These are phyloP conservation scores for Neofusicoccum ribis DNA, from an alignment of 2,329 filamentous ascomycete species.

Conservation along the genomic window DNA sequence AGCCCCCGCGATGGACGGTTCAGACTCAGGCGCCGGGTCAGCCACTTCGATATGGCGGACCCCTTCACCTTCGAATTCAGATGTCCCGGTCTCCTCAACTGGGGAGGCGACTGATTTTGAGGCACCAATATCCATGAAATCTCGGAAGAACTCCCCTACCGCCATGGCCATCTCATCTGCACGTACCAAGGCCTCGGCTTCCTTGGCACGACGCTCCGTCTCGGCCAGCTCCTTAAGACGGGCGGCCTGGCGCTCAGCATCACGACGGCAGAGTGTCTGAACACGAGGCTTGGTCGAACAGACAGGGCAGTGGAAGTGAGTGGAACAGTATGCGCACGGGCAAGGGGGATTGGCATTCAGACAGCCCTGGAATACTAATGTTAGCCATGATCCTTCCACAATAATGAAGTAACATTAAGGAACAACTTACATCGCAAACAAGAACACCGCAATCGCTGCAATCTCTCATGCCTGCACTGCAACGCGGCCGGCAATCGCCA, in stretches of 20 bases:
- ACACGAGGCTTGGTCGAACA: conserved; percentile 37
- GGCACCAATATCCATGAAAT: not conserved
- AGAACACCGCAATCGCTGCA: conserved; percentile 42
- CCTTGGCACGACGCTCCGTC: not conserved
- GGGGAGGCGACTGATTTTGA: not conserved
- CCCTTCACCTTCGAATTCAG: not conserved
- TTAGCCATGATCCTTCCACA: conserved; percentile 21
- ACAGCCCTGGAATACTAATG: conserved; percentile 29
- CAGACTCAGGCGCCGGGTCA: not conserved
- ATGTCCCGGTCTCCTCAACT: not conserved
- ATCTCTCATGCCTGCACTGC: conserved; percentile 38
- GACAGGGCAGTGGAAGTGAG: conserved; percentile 41
- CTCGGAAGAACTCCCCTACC: conserved; percentile 16
- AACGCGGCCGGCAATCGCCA: conserved; percentile 40
- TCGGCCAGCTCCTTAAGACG: conserved; percentile 11
- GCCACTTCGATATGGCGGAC: conserved; percentile 12
- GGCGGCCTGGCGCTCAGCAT: conserved; percentile 12
- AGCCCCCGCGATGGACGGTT: not conserved
- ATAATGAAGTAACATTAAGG: not conserved
- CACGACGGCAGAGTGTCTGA: conserved; percentile 32
- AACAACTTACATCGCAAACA: conserved; percentile 43
- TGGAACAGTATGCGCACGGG: conserved; percentile 40
- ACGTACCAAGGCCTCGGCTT: conserved; percentile 8
- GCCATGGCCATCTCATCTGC: conserved; percentile 14
- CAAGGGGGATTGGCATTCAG: conserved; percentile 33